A percentile compares a stretch with the other conserved stretches of the same genome.
Conservation (phyloP, 208 protist genomes). For the Leishmania braziliensis region DNA sequence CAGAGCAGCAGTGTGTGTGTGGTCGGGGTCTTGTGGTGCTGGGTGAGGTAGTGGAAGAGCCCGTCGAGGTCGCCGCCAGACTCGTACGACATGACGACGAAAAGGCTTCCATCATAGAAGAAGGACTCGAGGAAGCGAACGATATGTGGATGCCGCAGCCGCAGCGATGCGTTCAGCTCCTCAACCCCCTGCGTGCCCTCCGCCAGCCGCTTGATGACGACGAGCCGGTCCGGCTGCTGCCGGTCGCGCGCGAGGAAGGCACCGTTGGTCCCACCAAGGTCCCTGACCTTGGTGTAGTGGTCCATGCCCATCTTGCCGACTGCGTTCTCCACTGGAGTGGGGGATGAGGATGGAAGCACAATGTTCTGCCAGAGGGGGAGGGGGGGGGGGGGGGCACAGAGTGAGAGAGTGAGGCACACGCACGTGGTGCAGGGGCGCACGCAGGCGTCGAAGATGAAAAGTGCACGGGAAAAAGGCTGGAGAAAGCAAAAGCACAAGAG, state of each 20-base stretch:
- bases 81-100: constrained; percentile 84
- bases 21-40: constrained; percentile 49
- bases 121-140: constrained; percentile 80
- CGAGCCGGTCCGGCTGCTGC: constrained; percentile 50
- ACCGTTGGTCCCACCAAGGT: constrained; percentile 81
- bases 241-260: constrained; percentile 71
- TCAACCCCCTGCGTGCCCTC: constrained; percentile 68
- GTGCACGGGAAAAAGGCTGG: not conserved
- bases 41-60: constrained; percentile 47
- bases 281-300: constrained; percentile 74
- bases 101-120: constrained; percentile 65
- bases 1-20: constrained; percentile 59
- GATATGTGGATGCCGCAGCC: constrained; percentile 82
- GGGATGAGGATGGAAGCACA: not conserved
- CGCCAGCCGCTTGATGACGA: constrained; percentile 84
- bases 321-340: not conserved
- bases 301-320: constrained; percentile 74
- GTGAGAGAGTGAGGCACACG: not conserved
- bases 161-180: constrained; percentile 77
- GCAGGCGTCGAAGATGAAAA: not conserved
- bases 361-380: not conserved
- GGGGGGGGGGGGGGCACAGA: not conserved
- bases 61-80: constrained; percentile 82
- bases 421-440: not conserved
- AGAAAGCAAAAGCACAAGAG: constrained; percentile 1